These are phyloP conservation scores for Diddensiella santjacobensis DNA, from an alignment of 805 yeast species.

Conservation along the genomic window DNA sequence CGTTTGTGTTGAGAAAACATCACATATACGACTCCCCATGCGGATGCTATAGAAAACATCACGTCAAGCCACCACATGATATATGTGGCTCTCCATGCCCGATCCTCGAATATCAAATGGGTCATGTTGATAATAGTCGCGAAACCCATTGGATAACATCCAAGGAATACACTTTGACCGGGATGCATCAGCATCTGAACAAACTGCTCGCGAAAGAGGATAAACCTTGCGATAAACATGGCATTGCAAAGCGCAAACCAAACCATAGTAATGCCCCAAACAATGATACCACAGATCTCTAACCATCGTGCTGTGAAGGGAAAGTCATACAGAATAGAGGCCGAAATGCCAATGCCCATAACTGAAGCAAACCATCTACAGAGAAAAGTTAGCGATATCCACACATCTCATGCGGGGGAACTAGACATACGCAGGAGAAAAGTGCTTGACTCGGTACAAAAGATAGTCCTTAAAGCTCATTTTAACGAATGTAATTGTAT, in stretches of 20 bases:
- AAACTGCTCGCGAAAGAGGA: conserved; percentile 36
- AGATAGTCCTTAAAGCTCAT: conserved; percentile 7
- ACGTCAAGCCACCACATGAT: conserved; percentile 74
- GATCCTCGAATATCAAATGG: conserved; percentile 40
- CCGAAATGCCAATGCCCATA: conserved; percentile 84
- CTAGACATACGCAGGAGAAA: conserved; percentile 24
- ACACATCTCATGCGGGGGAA: not conserved
- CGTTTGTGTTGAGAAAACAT: conserved; percentile 40
- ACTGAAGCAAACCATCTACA: conserved; percentile 56
- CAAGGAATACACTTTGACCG: conserved; percentile 58
- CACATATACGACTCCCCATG: conserved; percentile 56
- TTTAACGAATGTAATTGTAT: too few species aligned
- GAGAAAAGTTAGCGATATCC: not conserved
- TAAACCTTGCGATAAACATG: conserved; percentile 41
- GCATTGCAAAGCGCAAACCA: conserved; percentile 41
- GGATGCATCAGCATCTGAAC: conserved; percentile 39
- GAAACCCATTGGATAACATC: conserved; percentile 78
- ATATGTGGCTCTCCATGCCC: conserved; percentile 49
- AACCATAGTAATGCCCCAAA: conserved; percentile 57
- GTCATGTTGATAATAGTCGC: conserved; percentile 61
- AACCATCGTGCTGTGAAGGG: conserved; percentile 66
- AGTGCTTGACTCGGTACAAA: conserved; percentile 22
- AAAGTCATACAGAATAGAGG: conserved; percentile 56
- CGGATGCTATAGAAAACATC: conserved; percentile 49
- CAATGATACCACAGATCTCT: conserved; percentile 50